These are phyloP conservation scores for Zopfia rhizophila DNA, from an alignment of 2,329 filamentous ascomycete genomes.

Conservation along the genomic window DNA sequence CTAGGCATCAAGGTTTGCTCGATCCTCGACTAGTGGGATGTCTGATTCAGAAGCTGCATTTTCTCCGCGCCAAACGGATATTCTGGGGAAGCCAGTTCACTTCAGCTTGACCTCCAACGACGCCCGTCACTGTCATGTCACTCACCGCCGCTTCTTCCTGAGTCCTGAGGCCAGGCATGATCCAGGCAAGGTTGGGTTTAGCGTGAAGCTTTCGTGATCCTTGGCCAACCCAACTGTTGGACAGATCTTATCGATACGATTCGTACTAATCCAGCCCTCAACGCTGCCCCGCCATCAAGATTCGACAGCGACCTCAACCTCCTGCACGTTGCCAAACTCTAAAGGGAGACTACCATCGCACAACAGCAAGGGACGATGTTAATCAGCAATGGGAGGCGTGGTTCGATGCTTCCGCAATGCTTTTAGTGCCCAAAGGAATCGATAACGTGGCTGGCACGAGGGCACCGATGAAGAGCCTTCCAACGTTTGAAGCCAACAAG, in stretches of 20 bases:
- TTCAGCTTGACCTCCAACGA: too few species aligned
- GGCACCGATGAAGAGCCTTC: background rate
- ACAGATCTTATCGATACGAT: conserved; percentile 29
- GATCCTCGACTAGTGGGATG: background rate
- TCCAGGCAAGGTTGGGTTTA: conserved; percentile 12
- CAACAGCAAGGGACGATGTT: conserved; percentile 6
- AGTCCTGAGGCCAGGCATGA: conserved; percentile 15
- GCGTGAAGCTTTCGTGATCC: conserved; percentile 13
- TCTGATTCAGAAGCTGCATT: conserved; percentile 4
- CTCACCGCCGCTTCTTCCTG: conserved; percentile 22
- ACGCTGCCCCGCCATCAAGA: conserved; percentile 16
- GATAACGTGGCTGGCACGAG: conserved; percentile 28
- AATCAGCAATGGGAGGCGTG: conserved; percentile 13
- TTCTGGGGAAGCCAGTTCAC: too few species aligned
- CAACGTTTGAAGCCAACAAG: too few species aligned
- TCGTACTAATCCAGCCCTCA: conserved; percentile 5
- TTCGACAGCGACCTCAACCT: conserved; percentile 17
- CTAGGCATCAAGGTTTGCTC: background rate
- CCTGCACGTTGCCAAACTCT: conserved; percentile 21
- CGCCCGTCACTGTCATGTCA: conserved; percentile 7
- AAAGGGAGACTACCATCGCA: conserved; percentile 2
- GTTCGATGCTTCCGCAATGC: conserved; percentile 12
- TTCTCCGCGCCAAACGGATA: background rate
- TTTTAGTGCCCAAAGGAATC: conserved; percentile 18
- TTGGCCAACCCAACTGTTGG: conserved; percentile 5